Evolutionary conservation across 768 basidiomycete species (phyloP).

Genomic region (Lactarius trivialis): DNA sequence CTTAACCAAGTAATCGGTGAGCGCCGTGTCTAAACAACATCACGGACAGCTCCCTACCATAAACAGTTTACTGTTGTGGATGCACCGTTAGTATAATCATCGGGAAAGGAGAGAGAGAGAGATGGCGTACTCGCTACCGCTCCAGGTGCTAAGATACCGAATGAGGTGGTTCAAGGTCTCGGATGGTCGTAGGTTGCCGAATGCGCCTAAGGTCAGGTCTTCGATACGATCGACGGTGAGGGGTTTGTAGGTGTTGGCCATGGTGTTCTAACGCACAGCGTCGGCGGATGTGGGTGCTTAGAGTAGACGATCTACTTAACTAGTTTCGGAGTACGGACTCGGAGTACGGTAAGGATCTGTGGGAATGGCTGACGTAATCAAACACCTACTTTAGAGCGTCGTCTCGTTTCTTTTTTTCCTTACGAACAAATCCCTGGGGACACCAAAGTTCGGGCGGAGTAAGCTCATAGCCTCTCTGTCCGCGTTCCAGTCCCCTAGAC

Average conservation of each 20-base stretch:
- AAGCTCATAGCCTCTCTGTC: constrained; percentile 74
- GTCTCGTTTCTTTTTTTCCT: constrained; percentile 19
- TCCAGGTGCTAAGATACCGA: constrained; percentile 75
- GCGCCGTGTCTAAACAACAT: not conserved
- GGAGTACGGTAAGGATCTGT: constrained; percentile 17
- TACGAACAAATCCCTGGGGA: constrained; percentile 73
- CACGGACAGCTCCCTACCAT: constrained; percentile 42
- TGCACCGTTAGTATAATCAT: constrained; percentile 7
- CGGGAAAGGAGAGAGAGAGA: constrained; percentile 4
- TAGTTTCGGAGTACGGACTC: not conserved
- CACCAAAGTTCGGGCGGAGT: constrained; percentile 90
- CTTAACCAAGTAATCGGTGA: constrained; percentile 32
- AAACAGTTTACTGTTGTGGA: constrained; percentile 57
- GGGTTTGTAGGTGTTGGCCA: constrained; percentile 47
- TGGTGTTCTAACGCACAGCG: constrained; percentile 24
- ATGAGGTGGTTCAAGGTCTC: constrained; percentile 65
- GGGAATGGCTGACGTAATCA: constrained; percentile 41
- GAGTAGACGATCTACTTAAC: not conserved
- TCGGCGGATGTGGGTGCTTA: not conserved
- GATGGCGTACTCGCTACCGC: constrained; percentile 72
- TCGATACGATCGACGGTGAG: constrained; percentile 47
- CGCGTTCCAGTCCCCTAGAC: constrained; percentile 93
- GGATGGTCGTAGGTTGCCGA: constrained; percentile 51
- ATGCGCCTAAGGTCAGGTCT: constrained; percentile 59
- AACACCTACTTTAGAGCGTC: not conserved